Percentiles rank a stretch among this genome's conserved stretches.
phyloP scores from a whole-genome alignment of 2,329 filamentous ascomycete genomes.

The Clarireedia hainanense region DNA sequence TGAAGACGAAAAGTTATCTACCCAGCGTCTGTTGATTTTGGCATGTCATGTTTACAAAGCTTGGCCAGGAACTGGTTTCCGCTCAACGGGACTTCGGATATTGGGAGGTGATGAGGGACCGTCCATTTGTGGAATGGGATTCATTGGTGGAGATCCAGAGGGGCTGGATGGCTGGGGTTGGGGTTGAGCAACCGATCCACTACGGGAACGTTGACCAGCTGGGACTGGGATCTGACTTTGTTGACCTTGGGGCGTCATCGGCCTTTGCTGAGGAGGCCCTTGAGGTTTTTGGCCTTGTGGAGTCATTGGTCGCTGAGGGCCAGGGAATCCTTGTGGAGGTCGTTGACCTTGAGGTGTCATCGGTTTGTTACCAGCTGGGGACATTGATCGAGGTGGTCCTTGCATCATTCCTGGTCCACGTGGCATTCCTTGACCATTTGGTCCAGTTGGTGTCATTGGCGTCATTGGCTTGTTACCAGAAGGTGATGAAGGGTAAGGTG shows the following conservation, averaged over 20 bases:
- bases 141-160: slow-evolving; percentile 21
- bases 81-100: slow-evolving; percentile 4
- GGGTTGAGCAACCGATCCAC: slow-evolving; percentile 18
- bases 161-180: slow-evolving; percentile 17
- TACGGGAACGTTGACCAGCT: slow-evolving; percentile 16
- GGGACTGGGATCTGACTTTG: not conserved
- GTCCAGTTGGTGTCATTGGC: slow-evolving; percentile 16
- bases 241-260: slow-evolving; percentile 4
- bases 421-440: slow-evolving; percentile 5
- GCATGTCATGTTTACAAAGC: slow-evolving; percentile 19
- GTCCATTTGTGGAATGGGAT: slow-evolving; percentile 12
- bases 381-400: slow-evolving; percentile 8
- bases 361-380: slow-evolving; percentile 9
- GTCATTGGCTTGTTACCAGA: slow-evolving; percentile 12
- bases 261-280: not conserved
- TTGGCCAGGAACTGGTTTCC: slow-evolving; percentile 29
- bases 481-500: slow-evolving; percentile 3
- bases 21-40: slow-evolving; percentile 5
- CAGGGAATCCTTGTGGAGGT: not conserved
- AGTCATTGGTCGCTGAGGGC: slow-evolving; percentile 10
- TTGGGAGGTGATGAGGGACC: slow-evolving; percentile 2
- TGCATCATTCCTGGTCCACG: not conserved
- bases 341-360: slow-evolving; percentile 7
- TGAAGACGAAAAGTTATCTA: not conserved
- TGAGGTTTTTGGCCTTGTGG: slow-evolving; percentile 1